Conservation (phyloP, 179 eudicot species). For the Silene noctiflora region DNA sequence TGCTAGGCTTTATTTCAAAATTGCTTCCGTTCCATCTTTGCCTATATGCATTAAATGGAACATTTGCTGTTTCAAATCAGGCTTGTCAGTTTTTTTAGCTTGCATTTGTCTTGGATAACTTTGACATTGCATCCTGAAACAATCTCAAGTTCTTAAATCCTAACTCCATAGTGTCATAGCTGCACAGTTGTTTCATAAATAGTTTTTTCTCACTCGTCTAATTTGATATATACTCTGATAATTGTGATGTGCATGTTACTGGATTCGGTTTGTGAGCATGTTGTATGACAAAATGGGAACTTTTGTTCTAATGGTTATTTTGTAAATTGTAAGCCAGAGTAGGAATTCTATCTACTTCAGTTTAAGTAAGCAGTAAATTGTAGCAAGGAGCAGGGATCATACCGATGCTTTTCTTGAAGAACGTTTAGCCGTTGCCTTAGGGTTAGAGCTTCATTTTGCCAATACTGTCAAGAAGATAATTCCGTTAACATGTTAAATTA, state of each 20-base stretch:
- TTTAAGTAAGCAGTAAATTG: background rate
- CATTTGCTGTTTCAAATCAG: background rate
- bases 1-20: background rate
- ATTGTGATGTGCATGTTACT: background rate
- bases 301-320: background rate
- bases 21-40: background rate
- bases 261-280: background rate
- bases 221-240: background rate
- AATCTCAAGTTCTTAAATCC: background rate
- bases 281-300: background rate
- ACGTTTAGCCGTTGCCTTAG: conserved; percentile 35
- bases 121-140: background rate
- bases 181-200: background rate
- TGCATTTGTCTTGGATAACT: background rate
- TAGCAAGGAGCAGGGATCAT: conserved; percentile 16
- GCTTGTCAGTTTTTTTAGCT: background rate
- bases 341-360: background rate
- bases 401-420: conserved; percentile 40
- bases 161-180: background rate
- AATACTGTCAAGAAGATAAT: conserved; percentile 29
- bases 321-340: background rate
- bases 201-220: background rate
- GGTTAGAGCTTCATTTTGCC: conserved; percentile 38
- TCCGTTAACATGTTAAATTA: conserved; percentile 7
- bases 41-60: background rate